Base-by-base conservation (phyloP, 1,284 basidiomycete species). In the Trichosporon sp. region DNA sequence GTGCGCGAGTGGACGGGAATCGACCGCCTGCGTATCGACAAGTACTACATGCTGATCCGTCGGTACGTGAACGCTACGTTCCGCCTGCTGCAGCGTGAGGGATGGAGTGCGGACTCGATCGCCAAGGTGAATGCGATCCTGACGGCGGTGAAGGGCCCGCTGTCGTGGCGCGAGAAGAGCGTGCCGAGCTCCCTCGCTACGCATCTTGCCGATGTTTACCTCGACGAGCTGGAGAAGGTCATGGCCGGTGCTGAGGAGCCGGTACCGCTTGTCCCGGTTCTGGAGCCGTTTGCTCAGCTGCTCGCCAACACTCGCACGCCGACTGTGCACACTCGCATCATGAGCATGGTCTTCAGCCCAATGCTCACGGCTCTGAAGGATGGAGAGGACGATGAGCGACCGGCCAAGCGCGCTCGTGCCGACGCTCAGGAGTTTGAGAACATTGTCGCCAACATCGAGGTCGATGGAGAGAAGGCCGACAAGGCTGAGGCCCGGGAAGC, bases 21-120 rank as follows among this genome's bases (percentile, higher is more conserved):
- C 62, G 95, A 99, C 76, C 85, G 91, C 60, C 82, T 95, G 73
- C 83, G 94, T 71, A 88, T 96, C 77, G 94, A 98, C 85, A 99
- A 99, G 79, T 99, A 92, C 79, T 95, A 95, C 76, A 87, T 98
- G 86, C 88, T 99, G 59, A 88, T 98, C 66, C 85, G 95, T 59
- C 85, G 90, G 65, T 97, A 94, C 74, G 84, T 92, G 54, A 90
- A 92, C 70, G 90, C 89, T 0, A 87, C 89, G 0, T 95, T 98
- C 79, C 83, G 88, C 34, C 84, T 98, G 14, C 83, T 97, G 11
- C 84, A 88, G 31, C 84, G 88, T 60, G 81, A 83, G 52, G 81
- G 84, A 44, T 98, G 94, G 94, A 84, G 88, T 5, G 70, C 76
- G 14, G 72, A 76, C 10, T 79, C 81, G 2, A 85, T 89, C 58